These are phyloP conservation scores for Pseudotsuga menziesii DNA, from an alignment of 75 land plant species.

Conservation along the genomic window DNA sequence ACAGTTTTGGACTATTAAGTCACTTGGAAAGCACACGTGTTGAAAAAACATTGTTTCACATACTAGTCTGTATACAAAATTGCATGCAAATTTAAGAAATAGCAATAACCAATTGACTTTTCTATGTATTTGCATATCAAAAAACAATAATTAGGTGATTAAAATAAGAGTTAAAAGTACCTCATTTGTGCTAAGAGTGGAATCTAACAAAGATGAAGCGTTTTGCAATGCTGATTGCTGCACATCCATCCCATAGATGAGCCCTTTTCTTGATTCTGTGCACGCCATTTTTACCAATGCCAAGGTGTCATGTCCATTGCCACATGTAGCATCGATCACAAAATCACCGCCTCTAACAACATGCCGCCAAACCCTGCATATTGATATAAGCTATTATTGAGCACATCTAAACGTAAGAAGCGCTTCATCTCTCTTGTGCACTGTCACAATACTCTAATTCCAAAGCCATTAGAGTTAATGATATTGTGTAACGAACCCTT, in stretches of 20 bases:
- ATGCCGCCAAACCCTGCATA: slow-evolving; percentile 69
- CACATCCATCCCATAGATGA: slow-evolving; percentile 85
- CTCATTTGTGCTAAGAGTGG: slow-evolving; percentile 12
- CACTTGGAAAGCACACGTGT: too few relatives aligned
- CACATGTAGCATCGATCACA: slow-evolving; percentile 98
- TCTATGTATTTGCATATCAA: background rate
- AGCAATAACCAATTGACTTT: background rate
- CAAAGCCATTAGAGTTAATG: too few relatives aligned
- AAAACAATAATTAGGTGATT: background rate
- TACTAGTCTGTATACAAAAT: too few relatives aligned
- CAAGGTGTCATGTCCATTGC: slow-evolving; percentile 94
- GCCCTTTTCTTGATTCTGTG: slow-evolving; percentile 43
- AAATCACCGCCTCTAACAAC: slow-evolving; percentile 67
- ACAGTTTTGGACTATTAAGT: too few relatives aligned
- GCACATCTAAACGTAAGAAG: too few relatives aligned
- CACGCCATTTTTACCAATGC: slow-evolving; percentile 70
- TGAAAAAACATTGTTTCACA: too few relatives aligned
- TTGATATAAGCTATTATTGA: too few relatives aligned
- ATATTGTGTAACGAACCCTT: too few relatives aligned
- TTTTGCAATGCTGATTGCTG: slow-evolving; percentile 69
- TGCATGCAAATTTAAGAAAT: background rate
- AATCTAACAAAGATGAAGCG: slow-evolving; percentile 65
- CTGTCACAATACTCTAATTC: too few relatives aligned
- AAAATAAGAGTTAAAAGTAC: background rate
- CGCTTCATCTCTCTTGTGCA: too few relatives aligned